Percentiles rank a stretch among this genome's conserved stretches.
Evolutionary conservation across 768 basidiomycete genomes (phyloP).

Genomic region (Lactarius hengduanensis): DNA sequence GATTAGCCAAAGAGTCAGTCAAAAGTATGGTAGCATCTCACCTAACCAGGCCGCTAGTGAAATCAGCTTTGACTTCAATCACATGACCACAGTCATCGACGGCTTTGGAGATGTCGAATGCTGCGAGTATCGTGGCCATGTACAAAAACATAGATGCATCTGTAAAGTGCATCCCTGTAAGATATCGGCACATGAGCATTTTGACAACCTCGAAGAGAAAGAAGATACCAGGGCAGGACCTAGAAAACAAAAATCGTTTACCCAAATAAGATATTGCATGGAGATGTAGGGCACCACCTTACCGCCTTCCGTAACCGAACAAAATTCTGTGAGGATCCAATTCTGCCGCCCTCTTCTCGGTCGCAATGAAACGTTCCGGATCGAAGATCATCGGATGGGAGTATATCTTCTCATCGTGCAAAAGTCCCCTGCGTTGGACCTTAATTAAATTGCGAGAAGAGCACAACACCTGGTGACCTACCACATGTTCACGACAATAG

Average conservation of each 20-base stretch:
- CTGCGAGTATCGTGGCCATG: constrained; percentile 35
- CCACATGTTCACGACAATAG: constrained; percentile 32
- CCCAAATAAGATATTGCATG: background rate
- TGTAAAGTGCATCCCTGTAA: constrained; percentile 29
- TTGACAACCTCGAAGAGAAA: background rate
- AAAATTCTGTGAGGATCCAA: constrained; percentile 48
- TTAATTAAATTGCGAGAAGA: background rate
- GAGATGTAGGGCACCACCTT: constrained; percentile 26
- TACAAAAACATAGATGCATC: constrained; percentile 35
- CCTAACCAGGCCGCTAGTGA: constrained; percentile 34
- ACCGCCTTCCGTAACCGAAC: constrained; percentile 73
- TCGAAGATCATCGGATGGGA: constrained; percentile 31
- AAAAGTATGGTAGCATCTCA: constrained; percentile 12
- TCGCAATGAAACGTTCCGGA: constrained; percentile 30
- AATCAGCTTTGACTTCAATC: constrained; percentile 31
- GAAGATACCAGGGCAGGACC: constrained; percentile 2
- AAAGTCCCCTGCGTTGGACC: constrained; percentile 31
- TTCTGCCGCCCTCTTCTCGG: constrained; percentile 26
- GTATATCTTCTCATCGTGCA: constrained; percentile 27
- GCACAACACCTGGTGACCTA: constrained; percentile 4
- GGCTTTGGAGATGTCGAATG: constrained; percentile 33
- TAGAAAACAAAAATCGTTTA: background rate
- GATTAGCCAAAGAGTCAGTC: background rate
- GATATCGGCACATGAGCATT: background rate
- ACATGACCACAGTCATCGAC: constrained; percentile 31